Conservation (phyloP, 148 eudicot species). For the Oxyria digyna region DNA sequence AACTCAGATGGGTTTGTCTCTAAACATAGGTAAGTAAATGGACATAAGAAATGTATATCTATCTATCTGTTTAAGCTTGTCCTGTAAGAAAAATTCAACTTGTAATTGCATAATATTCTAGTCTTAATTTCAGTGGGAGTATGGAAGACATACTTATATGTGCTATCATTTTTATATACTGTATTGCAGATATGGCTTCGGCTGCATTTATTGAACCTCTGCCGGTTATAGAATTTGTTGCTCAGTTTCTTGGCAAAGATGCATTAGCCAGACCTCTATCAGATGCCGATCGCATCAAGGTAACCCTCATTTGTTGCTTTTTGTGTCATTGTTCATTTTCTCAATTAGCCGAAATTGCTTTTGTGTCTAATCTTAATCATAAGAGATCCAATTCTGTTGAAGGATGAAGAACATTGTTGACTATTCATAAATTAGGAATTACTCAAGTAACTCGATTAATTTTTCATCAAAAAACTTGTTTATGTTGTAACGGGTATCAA, state of each 20-base stretch:
- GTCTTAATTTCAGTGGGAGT: neutral
- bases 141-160: neutral
- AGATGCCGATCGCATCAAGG: slow-evolving; percentile 69
- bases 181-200: slow-evolving; percentile 47
- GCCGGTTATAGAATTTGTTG: slow-evolving; percentile 56
- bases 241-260: slow-evolving; percentile 59
- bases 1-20: slow-evolving; percentile 70
- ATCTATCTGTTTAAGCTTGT: neutral
- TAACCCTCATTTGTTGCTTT: slow-evolving; percentile 8
- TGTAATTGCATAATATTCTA: too few relatives aligned
- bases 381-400: neutral
- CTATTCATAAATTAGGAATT: neutral
- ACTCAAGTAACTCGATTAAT: neutral
- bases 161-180: neutral
- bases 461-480: neutral
- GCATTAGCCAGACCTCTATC: slow-evolving; percentile 41
- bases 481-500: too few relatives aligned
- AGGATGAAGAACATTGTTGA: neutral
- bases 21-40: slow-evolving; percentile 41
- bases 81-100: neutral
- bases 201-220: slow-evolving; percentile 65
- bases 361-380: neutral
- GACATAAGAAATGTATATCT: neutral
- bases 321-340: neutral
- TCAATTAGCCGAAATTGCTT: neutral